phyloP scores from a whole-genome alignment of 1,284 basidiomycete species.

The Leccinum subrobustum region DNA sequence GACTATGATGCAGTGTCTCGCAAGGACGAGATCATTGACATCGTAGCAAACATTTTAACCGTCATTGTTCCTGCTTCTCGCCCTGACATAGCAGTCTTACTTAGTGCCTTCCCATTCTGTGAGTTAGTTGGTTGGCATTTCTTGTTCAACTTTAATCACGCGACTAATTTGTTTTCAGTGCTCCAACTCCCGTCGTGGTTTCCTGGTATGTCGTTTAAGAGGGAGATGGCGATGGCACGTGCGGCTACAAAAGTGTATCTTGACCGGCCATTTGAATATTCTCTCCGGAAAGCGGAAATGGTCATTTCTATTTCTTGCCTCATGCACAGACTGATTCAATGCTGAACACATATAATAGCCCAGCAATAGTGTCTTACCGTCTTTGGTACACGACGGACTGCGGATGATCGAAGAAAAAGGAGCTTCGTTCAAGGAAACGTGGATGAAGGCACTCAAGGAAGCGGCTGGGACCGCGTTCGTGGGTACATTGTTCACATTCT shows the following conservation, averaged over 20 bases:
- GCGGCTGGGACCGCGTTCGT: background rate
- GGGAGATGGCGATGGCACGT: slow-evolving; percentile 9
- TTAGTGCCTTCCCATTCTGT: slow-evolving; percentile 2
- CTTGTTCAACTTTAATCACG: background rate
- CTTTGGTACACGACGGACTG: background rate
- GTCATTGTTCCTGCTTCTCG: background rate
- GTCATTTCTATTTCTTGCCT: background rate
- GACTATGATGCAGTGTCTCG: slow-evolving; percentile 16
- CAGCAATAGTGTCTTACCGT: background rate
- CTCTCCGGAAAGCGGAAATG: background rate
- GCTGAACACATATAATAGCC: background rate
- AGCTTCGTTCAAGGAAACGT: background rate
- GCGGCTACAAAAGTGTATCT: background rate
- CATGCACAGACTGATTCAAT: background rate
- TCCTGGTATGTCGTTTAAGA: slow-evolving; percentile 4
- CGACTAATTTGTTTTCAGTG: slow-evolving; percentile 1
- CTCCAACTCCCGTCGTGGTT: slow-evolving; percentile 20
- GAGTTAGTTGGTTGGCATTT: background rate
- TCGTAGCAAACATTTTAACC: background rate
- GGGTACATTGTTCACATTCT: background rate
- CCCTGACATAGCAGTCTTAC: background rate
- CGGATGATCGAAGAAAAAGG: background rate
- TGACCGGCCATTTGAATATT: slow-evolving; percentile 2
- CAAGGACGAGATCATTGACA: slow-evolving; percentile 10
- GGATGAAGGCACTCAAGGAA: background rate